Percentiles rank a stretch among this genome's conserved stretches.
phyloP scores from a whole-genome alignment of 345 rosid species.

The Moringa oleifera region DNA sequence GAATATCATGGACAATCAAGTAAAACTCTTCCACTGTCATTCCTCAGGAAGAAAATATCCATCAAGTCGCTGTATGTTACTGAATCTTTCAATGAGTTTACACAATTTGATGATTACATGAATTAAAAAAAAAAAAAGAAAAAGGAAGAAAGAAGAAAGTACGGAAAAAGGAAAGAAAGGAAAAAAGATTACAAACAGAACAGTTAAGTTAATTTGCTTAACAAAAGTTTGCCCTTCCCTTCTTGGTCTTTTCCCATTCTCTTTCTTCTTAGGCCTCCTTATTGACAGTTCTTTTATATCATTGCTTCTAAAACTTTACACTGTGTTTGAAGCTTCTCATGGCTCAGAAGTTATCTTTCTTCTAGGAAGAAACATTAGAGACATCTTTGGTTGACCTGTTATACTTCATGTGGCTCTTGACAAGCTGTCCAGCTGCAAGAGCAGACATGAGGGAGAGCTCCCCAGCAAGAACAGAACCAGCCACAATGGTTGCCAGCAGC shows the following conservation, averaged over 20 bases:
- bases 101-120: constrained; percentile 15
- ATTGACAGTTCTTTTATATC: not conserved
- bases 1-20: too few relatives aligned
- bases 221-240: not conserved
- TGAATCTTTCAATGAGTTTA: constrained; percentile 12
- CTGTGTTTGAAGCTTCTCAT: not conserved
- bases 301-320: constrained; percentile 3
- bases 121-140: not conserved
- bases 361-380: constrained; percentile 21
- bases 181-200: constrained; percentile 6
- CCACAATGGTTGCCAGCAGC: constrained; percentile 49
- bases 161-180: not conserved
- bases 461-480: constrained; percentile 66
- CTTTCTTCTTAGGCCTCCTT: not conserved
- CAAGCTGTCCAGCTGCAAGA: constrained; percentile 66
- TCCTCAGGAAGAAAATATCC: too few relatives aligned
- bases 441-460: constrained; percentile 77
- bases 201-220: too few relatives aligned
- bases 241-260: too few relatives aligned
- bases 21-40: too few relatives aligned
- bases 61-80: too few relatives aligned
- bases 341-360: not conserved
- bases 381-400: constrained; percentile 57
- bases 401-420: constrained; percentile 69
- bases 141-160: not conserved